Base-by-base conservation (phyloP, 768 basidiomycete genomes). In the Lentinula sp. region DNA sequence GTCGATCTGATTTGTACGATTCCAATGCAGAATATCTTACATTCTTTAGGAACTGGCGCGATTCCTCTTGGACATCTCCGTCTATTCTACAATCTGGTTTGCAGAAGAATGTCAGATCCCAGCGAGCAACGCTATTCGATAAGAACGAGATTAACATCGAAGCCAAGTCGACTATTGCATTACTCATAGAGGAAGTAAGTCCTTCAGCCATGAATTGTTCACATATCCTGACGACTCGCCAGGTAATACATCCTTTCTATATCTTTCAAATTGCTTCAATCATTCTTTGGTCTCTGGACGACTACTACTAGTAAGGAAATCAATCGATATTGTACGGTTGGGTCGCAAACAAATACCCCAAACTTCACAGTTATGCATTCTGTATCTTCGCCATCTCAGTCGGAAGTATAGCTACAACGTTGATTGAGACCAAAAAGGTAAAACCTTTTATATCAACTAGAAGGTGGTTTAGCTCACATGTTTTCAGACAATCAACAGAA, bases 231-330 rank as follows among this genome's bases (percentile, higher is more conserved):
- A 57, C 32, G 16, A 16, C 1, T 40, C 7, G 16, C 5, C 63
- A 88, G 93, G 85, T 97, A 49, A 88, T 98, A 42, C 96, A 98
- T 70, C 97, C 97, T 0, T 98, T 98, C 74, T 98, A 98, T 70
- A 89, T 99, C 59, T 99, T 99, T 70, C 97, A 99, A 80, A 87
- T 98, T 65, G 93, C 93, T 54, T 97, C 94, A 65, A 90, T 98
- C 65, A 76, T 91, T 42, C 76, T 99, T 5, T 99, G 97, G 97
- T 89, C 91, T 1, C 67, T 98, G 57, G 97, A 99, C 65, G 84
- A 98, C 70, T 99, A 98, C 69, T 94, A 89, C 66, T 98, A 98
- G 68, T 98, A 98, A 71, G 96, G 4, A 16, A 53, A n/a, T 35
- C 18, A 21, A 10, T 28, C 15, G 2, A 11, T 1, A 28, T 39